These are phyloP conservation scores for Fonsecaea monophora DNA, from an alignment of 2,329 filamentous ascomycete genomes.

Conservation along the genomic window DNA sequence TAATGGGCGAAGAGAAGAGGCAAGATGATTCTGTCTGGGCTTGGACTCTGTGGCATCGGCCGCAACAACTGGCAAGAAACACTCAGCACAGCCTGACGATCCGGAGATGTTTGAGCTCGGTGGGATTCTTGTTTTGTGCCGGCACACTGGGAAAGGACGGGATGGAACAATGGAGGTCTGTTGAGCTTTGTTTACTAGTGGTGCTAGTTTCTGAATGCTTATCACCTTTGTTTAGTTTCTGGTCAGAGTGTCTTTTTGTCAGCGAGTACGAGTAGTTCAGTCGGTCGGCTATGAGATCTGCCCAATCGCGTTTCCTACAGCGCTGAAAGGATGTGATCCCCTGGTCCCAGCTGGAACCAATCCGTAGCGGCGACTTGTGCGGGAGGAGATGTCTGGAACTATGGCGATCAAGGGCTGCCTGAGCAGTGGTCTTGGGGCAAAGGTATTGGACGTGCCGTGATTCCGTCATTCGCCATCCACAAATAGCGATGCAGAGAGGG, in stretches of 20 bases:
- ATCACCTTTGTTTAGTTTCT: not conserved
- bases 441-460: not conserved
- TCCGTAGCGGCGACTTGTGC: not conserved
- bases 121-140: not conserved
- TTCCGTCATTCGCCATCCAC: not conserved
- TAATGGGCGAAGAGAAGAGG: conserved; percentile 13
- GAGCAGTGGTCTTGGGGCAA: not conserved
- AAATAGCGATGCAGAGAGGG: not conserved
- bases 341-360: not conserved
- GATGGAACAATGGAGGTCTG: conserved; percentile 10
- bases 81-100: not conserved
- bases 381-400: not conserved
- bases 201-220: conserved; percentile 5
- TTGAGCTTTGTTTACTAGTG: not conserved
- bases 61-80: not conserved
- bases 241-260: conserved; percentile 5
- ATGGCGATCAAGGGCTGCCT: not conserved
- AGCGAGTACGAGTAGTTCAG: not conserved
- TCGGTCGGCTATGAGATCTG: not conserved
- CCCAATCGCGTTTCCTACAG: conserved; percentile 3
- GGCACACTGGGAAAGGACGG: not conserved
- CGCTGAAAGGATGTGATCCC: not conserved
- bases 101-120: not conserved
- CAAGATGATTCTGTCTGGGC: not conserved
- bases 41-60: not conserved